phyloP scores from a whole-genome alignment of 331 rosid genomes.

The Pyracantha coccinea region DNA sequence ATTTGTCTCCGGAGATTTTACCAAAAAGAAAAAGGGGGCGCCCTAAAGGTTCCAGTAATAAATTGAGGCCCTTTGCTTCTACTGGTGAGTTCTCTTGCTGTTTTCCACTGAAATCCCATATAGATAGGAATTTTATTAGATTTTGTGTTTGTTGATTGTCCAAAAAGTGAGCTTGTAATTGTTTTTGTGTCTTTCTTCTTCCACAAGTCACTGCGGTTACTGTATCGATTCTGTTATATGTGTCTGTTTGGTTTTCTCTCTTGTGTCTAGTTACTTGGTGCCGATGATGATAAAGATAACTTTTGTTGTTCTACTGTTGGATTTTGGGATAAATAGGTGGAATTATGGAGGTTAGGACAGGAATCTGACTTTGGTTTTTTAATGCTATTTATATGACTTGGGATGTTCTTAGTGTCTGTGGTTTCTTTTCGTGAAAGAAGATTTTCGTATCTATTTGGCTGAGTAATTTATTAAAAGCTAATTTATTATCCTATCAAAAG shows the following conservation, averaged over 20 bases:
- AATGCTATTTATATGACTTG: background rate
- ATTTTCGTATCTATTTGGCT: background rate
- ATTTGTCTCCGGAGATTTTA: background rate
- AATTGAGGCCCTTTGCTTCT: conserved; percentile 30
- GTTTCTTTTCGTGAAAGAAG: background rate
- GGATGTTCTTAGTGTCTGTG: background rate
- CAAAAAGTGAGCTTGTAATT: no score
- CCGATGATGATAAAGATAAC: background rate
- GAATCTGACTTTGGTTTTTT: background rate
- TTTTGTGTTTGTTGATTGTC: background rate
- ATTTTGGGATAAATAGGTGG: background rate
- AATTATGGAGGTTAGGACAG: background rate
- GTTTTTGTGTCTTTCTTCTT: no score
- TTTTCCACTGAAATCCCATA: background rate
- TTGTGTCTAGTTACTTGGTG: background rate
- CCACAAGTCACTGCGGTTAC: no score
- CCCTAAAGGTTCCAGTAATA: conserved; percentile 47
- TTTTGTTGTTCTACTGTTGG: background rate
- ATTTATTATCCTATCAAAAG: background rate
- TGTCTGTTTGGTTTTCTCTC: no score
- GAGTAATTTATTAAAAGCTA: background rate
- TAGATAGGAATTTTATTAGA: background rate
- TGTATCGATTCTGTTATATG: no score
- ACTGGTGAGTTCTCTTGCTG: conserved; percentile 25
- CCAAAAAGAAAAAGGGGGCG: conserved; percentile 33